Evolutionary conservation across 108 stramenopile species (phyloP).

Genomic region (Bacterosira constricta): DNA sequence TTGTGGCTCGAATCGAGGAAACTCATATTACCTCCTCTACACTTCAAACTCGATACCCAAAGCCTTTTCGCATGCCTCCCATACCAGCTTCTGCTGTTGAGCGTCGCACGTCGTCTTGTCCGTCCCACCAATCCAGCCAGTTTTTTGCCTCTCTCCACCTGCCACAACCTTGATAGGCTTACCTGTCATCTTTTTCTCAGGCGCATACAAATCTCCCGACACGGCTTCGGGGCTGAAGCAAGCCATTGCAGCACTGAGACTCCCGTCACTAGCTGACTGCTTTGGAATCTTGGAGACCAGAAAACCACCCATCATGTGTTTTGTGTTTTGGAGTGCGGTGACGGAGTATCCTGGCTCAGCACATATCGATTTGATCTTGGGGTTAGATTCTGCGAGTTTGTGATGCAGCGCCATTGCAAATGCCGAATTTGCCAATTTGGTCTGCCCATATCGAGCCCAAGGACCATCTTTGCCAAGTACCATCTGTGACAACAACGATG

Average conservation of each 20-base stretch:
- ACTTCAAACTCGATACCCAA: constrained; percentile 25
- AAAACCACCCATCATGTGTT: not conserved
- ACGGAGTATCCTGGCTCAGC: constrained; percentile 18
- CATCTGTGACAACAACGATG: constrained; percentile 19
- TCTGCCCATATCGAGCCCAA: constrained; percentile 56
- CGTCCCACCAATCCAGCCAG: constrained; percentile 14
- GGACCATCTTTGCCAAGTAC: constrained; percentile 21
- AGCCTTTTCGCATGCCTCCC: constrained; percentile 24
- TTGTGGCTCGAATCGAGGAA: too few relatives aligned
- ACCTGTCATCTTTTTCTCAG: not conserved
- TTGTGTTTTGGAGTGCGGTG: constrained; percentile 14
- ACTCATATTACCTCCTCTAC: too few relatives aligned
- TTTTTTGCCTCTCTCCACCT: constrained; percentile 2
- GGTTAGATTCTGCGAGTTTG: constrained; percentile 27
- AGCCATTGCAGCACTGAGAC: constrained; percentile 12
- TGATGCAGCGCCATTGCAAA: constrained; percentile 59
- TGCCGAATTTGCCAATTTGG: constrained; percentile 66
- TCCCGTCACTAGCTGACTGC: constrained; percentile 18
- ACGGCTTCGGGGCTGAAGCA: constrained; percentile 13
- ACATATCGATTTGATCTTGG: constrained; percentile 32
- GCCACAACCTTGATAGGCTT: constrained; percentile 15
- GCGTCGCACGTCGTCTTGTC: constrained; percentile 17
- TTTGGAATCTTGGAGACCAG: not conserved
- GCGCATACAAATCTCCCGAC: constrained; percentile 14
- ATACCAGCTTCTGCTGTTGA: constrained; percentile 9